These are phyloP conservation scores for Debaryomyces castellii DNA, from an alignment of 805 yeast species.

Conservation along the genomic window DNA sequence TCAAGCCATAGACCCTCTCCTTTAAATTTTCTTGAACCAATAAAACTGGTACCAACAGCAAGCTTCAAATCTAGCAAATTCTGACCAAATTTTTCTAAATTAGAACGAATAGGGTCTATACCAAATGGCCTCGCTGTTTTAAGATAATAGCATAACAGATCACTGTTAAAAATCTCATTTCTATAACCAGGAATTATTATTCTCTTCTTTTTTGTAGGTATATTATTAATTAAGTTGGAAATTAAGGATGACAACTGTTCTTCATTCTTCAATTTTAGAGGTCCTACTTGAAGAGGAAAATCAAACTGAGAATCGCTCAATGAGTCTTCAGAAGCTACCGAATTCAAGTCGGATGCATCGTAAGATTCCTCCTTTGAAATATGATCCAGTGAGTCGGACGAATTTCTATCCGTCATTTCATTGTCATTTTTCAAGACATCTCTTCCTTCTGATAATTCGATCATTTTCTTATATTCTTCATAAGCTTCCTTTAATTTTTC, in stretches of 20 bases:
- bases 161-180: conserved; percentile 40
- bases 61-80: conserved; percentile 33
- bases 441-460: conserved; percentile 24
- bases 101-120: conserved; percentile 34
- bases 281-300: conserved; percentile 35
- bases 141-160: conserved; percentile 31
- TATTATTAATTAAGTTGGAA: conserved; percentile 16
- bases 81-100: conserved; percentile 43
- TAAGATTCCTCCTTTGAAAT: not conserved
- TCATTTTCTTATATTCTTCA: conserved; percentile 27
- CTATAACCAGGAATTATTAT: conserved; percentile 41
- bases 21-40: conserved; percentile 34
- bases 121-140: conserved; percentile 25
- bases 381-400: not conserved
- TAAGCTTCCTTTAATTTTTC: conserved; percentile 30
- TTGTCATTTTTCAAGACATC: not conserved
- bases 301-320: conserved; percentile 10
- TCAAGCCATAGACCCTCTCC: conserved; percentile 46
- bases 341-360: not conserved
- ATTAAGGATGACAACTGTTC: conserved; percentile 23
- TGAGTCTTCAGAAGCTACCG: not conserved
- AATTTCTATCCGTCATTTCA: not conserved
- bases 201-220: conserved; percentile 28
- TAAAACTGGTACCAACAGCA: conserved; percentile 29
- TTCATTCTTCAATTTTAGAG: conserved; percentile 15